Evolutionary conservation across 2,329 filamentous ascomycete species (phyloP), one percentile per base, ranked within the genome.

Genomic region (Talaromyces sp.): DNA sequence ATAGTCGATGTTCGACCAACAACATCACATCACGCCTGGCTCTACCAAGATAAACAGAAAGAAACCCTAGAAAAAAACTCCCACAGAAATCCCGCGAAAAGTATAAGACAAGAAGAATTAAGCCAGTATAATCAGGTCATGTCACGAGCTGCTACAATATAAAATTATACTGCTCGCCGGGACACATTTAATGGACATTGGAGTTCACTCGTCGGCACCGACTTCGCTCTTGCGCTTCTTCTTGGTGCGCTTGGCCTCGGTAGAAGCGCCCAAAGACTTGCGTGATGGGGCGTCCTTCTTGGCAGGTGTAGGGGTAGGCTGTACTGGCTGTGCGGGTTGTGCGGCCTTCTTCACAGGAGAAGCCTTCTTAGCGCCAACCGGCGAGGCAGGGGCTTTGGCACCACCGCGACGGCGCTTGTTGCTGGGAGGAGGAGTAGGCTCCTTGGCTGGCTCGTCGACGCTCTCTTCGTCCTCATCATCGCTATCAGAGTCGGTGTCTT

Each of bases 141-240:
- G 43, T 50, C 49, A 52, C 52, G 10, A 37, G 7, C 33, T 24
- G 11, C 31, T 37, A 56, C 9, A 6, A 35, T 35, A 56, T 39
- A 22, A 56, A 11, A 22, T 14, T 22, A 37, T 37, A 39, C 52
- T 14, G 33, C 33, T 39, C 31, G 49, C 14, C 49, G 14, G 10
- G 56, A 19, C 19, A 5, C 22, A 3, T 16, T 52, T n/a, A 7
- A 43, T 22, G 24, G 24, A 39, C 3, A 13, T 16, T 24, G 14
- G 27, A 22, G 35, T 47, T 52, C 69, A 73, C 62, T 73, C 71
- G 14, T 72, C 69, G 31, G 37, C 67, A 35, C 52, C 70, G 41
- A 68, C 75, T 67, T 81, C 79, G 69, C 79, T 81, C 78, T 81
- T 82, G 68, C 78, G 76, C 79, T 82, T 83, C 76, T 82, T 83